Conservation (phyloP, 176 grass and related monocot species). For the Juncus inflexus region DNA sequence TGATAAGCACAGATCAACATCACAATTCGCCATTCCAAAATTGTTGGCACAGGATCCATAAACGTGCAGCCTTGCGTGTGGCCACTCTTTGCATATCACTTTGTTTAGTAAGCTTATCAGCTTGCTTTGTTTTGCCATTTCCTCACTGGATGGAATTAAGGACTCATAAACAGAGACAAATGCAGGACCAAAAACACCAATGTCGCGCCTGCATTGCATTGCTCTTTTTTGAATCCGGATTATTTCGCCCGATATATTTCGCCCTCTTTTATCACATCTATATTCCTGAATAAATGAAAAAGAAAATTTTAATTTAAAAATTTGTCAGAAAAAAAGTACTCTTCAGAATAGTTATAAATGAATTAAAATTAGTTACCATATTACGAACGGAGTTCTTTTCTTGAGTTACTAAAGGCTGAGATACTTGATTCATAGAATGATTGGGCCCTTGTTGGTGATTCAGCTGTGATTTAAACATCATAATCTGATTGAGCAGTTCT, state of each 20-base stretch:
- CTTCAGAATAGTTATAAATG: too few species aligned
- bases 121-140: constrained; percentile 75
- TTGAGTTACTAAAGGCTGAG: constrained; percentile 7
- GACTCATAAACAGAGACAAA: constrained; percentile 77
- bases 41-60: constrained; percentile 97
- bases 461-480: neutral
- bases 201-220: constrained; percentile 58
- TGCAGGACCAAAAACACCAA: constrained; percentile 55
- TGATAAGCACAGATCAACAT: constrained; percentile 94
- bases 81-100: constrained; percentile 78
- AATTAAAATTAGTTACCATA: constrained; percentile 4
- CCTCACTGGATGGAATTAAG: constrained; percentile 67
- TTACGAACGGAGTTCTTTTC: neutral
- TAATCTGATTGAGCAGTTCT: constrained; percentile 8
- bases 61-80: constrained; percentile 67
- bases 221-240: constrained; percentile 61
- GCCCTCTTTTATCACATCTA: constrained; percentile 79
- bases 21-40: constrained; percentile 87
- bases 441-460: constrained; percentile 16
- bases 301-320: constrained; percentile 2
- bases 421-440: constrained; percentile 18
- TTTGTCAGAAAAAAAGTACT: neutral
- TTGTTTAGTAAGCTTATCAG: constrained; percentile 54
- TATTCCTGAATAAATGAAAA: constrained; percentile 41
- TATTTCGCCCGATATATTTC: constrained; percentile 63